phyloP scores from a whole-genome alignment of 345 rosid species.

The Moricandia arvensis region DNA sequence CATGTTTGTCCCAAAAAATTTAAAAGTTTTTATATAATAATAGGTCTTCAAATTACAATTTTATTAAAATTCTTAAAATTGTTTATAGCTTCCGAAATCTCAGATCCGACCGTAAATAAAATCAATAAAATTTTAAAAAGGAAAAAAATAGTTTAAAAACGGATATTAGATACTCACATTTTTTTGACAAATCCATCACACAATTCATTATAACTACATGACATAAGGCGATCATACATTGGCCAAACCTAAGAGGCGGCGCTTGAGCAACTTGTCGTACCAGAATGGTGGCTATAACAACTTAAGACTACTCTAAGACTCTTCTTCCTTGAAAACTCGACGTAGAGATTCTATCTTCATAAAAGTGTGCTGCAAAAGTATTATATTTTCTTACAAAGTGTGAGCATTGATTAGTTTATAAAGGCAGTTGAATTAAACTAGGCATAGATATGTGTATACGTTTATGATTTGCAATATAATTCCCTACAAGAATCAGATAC shows the following conservation, averaged over 20 bases:
- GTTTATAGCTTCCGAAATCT: no score
- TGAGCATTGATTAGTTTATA: not conserved
- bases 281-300: constrained; percentile 28
- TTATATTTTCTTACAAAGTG: not conserved
- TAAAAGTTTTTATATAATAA: no score
- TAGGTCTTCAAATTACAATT: no score
- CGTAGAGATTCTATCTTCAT: not conserved
- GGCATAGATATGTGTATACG: not conserved
- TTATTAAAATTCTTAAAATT: no score
- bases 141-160: no score
- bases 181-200: no score
- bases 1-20: no score
- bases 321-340: constrained; percentile 12
- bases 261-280: not conserved
- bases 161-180: no score
- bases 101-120: no score
- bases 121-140: no score
- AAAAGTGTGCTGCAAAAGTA: not conserved
- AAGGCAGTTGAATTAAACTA: not conserved
- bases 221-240: constrained; percentile 6
- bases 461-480: not conserved
- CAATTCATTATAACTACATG: not conserved
- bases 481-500: not conserved
- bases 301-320: not conserved
- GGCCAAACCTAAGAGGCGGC: constrained; percentile 27